phyloP scores from a whole-genome alignment of 805 yeast species.

The Metschnikowia lachancei region DNA sequence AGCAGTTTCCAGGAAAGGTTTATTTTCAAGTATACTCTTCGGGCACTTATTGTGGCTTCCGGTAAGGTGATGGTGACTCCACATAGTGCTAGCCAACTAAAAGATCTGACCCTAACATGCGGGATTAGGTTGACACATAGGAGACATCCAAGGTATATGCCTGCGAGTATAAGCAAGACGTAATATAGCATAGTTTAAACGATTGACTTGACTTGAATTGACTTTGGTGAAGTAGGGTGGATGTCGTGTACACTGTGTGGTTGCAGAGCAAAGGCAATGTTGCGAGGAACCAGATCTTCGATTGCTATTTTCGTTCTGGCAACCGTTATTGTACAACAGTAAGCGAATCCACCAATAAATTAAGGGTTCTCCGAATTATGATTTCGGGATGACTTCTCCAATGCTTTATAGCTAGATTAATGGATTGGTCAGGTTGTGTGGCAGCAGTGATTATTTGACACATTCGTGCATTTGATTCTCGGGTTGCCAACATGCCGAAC shows the following conservation, averaged over 20 bases:
- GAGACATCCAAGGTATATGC: conserved; percentile 8
- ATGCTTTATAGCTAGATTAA: too few relatives aligned
- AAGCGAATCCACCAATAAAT: too few relatives aligned
- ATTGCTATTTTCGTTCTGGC: too few relatives aligned
- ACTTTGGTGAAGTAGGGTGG: background rate
- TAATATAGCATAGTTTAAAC: background rate
- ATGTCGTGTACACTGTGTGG: too few relatives aligned
- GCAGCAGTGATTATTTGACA: background rate
- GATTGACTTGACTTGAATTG: background rate
- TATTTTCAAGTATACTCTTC: conserved; percentile 9
- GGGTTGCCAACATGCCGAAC: background rate
- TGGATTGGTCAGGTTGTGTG: too few relatives aligned
- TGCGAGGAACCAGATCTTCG: too few relatives aligned
- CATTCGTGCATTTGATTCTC: background rate
- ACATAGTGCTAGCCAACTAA: conserved; percentile 20
- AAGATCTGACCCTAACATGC: conserved; percentile 13
- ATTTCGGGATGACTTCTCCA: too few relatives aligned
- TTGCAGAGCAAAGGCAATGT: too few relatives aligned
- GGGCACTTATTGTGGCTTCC: conserved; percentile 9
- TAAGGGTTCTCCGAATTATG: too few relatives aligned
- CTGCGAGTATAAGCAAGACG: background rate
- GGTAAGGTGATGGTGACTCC: conserved; percentile 13
- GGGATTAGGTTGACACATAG: conserved; percentile 16
- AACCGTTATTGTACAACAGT: too few relatives aligned
- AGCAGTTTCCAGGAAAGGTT: conserved; percentile 11